Percentiles rank a stretch among this genome's conserved stretches.
Evolutionary conservation across 352 stramenopile species (phyloP).

Genomic region (Phytophthora chlamydospora): DNA sequence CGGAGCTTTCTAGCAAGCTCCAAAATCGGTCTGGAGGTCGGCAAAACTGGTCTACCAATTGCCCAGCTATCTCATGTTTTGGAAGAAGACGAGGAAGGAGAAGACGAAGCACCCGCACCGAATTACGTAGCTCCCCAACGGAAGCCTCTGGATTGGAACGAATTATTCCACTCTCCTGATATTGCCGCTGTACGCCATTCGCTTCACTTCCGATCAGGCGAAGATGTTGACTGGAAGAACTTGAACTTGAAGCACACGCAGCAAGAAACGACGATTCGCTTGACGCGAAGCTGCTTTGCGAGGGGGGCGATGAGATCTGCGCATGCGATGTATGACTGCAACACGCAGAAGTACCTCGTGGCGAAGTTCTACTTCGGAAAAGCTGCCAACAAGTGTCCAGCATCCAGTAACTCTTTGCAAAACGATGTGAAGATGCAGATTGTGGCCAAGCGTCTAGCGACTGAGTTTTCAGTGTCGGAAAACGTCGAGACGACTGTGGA

Average conservation of each 20-base stretch:
- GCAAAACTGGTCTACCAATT: background rate
- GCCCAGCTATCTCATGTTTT: conserved; percentile 5
- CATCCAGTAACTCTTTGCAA: conserved; percentile 5
- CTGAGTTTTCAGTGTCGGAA: conserved; percentile 36
- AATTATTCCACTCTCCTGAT: conserved; percentile 1
- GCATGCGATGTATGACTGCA: conserved; percentile 44
- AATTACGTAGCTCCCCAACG: background rate
- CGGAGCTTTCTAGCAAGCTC: conserved; percentile 28
- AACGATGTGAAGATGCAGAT: conserved; percentile 49
- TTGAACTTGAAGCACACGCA: conserved; percentile 40
- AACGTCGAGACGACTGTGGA: conserved; percentile 37
- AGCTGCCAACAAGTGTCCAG: conserved; percentile 8
- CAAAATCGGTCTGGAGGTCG: conserved; percentile 2
- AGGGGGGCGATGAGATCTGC: conserved; percentile 44
- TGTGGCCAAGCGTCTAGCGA: conserved; percentile 44
- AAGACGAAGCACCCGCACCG: background rate
- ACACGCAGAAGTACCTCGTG: conserved; percentile 34
- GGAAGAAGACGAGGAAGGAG: conserved; percentile 15
- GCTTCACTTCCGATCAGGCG: conserved; percentile 32
- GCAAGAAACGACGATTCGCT: conserved; percentile 42
- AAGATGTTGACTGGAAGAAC: conserved; percentile 35
- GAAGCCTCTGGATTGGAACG: conserved; percentile 25
- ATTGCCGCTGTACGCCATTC: conserved; percentile 42
- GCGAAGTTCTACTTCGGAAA: conserved; percentile 48
- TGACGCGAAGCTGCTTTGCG: conserved; percentile 38